Conservation (phyloP, 768 basidiomycete genomes). For the Dioszegia crocea region DNA sequence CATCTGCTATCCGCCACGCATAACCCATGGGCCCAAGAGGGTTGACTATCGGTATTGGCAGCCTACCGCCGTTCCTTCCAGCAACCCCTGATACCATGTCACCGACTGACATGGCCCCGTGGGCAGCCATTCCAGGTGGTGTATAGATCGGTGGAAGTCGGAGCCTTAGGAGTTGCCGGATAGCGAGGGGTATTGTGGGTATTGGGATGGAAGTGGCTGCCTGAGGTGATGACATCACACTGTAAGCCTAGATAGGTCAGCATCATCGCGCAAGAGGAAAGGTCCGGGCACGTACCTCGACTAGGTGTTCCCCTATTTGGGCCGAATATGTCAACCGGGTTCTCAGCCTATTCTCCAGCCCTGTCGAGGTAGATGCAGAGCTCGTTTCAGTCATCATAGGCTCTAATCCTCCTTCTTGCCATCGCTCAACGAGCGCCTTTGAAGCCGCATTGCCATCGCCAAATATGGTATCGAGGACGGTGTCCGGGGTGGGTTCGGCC, state of each 20-base stretch:
- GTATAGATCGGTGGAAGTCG: constrained; percentile 11
- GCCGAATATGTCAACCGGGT: constrained; percentile 25
- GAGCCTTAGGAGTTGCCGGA: constrained; percentile 8
- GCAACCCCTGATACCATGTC: constrained; percentile 1
- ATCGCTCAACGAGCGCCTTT: constrained; percentile 25
- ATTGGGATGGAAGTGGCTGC: constrained; percentile 26
- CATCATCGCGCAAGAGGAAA: not conserved
- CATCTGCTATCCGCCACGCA: constrained; percentile 36
- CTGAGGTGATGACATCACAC: constrained; percentile 26
- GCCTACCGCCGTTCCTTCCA: constrained; percentile 4
- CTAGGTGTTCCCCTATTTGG: constrained; percentile 32
- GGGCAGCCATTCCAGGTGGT: constrained; percentile 8
- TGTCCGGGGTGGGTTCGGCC: not conserved
- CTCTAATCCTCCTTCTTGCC: constrained; percentile 26
- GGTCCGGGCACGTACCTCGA: constrained; percentile 25
- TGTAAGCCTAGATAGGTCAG: constrained; percentile 24
- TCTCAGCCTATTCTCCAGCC: constrained; percentile 15
- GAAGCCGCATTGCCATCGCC: constrained; percentile 19
- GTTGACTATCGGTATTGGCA: constrained; percentile 26
- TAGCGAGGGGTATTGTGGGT: constrained; percentile 11
- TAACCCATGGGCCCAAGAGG: constrained; percentile 34
- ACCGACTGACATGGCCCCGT: not conserved
- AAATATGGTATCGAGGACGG: constrained; percentile 36
- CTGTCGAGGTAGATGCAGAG: not conserved
- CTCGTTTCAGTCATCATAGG: constrained; percentile 10